A percentile compares a stretch with the other conserved stretches of the same genome.
phyloP scores from a whole-genome alignment of 2,329 filamentous ascomycete species.

The Parasarocladium wereldwijsianum region DNA sequence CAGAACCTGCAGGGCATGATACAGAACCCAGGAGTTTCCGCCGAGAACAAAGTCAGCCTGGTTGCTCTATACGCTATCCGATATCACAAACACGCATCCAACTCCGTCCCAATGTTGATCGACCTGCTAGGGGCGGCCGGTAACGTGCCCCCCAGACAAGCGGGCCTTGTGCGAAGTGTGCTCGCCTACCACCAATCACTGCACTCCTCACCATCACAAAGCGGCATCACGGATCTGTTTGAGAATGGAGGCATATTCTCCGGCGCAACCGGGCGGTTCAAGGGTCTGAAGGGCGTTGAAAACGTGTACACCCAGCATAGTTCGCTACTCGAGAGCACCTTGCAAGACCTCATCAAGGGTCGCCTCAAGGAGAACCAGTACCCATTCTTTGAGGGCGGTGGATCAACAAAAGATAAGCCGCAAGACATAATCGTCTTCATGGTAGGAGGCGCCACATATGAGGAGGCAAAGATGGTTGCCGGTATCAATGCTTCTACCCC shows the following conservation, averaged over 20 bases:
- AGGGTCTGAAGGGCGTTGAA: conserved; percentile 91
- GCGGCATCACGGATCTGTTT: conserved; percentile 81
- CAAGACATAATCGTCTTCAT: conserved; percentile 96
- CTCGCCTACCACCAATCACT: conserved; percentile 77
- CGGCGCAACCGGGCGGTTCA: conserved; percentile 74
- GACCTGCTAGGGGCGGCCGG: conserved; percentile 77
- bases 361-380: conserved; percentile 75
- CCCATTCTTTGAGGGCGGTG: conserved; percentile 82
- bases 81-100: conserved; percentile 76
- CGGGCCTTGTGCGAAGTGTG: conserved; percentile 69
- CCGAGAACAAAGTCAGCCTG: conserved; percentile 74
- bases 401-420: conserved; percentile 81
- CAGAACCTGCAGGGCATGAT: conserved; percentile 78
- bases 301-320: conserved; percentile 99
- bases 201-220: conserved; percentile 58
- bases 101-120: conserved; percentile 68
- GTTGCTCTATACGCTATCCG: conserved; percentile 91
- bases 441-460: conserved; percentile 84
- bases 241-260: conserved; percentile 86
- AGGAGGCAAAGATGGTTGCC: conserved; percentile 94
- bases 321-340: conserved; percentile 68
- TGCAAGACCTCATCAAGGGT: conserved; percentile 90
- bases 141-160: conserved; percentile 59
- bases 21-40: conserved; percentile 59
- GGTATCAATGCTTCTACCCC: conserved; percentile 84